Percentiles rank a stretch among this genome's conserved stretches.
These are phyloP conservation scores for Boletus subcaerulescens DNA, from an alignment of 768 basidiomycete species.

Conservation along the genomic window DNA sequence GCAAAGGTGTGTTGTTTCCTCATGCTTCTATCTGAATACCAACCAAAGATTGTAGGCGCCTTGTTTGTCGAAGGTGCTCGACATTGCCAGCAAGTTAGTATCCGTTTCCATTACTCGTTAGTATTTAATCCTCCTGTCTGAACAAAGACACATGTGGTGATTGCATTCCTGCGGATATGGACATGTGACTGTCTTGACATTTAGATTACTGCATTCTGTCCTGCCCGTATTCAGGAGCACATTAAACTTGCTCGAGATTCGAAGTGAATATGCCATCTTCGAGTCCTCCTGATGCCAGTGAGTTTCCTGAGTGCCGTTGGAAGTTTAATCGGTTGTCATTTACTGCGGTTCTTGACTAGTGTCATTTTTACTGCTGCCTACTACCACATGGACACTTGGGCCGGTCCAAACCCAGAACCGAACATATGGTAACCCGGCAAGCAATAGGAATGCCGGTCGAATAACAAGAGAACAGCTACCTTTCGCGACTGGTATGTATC, in stretches of 20 bases:
- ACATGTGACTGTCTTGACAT: too few species aligned
- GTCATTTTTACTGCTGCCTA: not conserved
- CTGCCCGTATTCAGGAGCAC: too few species aligned
- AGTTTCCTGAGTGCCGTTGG: not conserved
- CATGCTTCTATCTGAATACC: not conserved
- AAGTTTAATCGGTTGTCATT: not conserved
- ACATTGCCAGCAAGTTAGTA: conserved; percentile 37
- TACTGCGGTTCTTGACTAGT: too few species aligned
- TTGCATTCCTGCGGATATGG: not conserved
- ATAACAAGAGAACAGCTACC: not conserved
- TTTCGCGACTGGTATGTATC: too few species aligned
- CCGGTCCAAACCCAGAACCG: not conserved
- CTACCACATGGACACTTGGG: not conserved
- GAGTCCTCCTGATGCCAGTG: too few species aligned
- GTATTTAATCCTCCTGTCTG: not conserved
- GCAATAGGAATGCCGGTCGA: not conserved
- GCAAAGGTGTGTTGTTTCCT: not conserved
- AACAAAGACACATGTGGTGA: not conserved
- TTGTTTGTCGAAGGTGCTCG: conserved; percentile 16
- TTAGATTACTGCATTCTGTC: too few species aligned
- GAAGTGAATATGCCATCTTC: too few species aligned
- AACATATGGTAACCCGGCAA: not conserved
- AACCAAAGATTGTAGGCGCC: not conserved
- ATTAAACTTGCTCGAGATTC: too few species aligned
- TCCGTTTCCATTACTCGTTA: not conserved